Percentiles rank a stretch among this genome's conserved stretches.
phyloP scores from a whole-genome alignment of 2,329 filamentous ascomycete species.

The Didymella glomerata region DNA sequence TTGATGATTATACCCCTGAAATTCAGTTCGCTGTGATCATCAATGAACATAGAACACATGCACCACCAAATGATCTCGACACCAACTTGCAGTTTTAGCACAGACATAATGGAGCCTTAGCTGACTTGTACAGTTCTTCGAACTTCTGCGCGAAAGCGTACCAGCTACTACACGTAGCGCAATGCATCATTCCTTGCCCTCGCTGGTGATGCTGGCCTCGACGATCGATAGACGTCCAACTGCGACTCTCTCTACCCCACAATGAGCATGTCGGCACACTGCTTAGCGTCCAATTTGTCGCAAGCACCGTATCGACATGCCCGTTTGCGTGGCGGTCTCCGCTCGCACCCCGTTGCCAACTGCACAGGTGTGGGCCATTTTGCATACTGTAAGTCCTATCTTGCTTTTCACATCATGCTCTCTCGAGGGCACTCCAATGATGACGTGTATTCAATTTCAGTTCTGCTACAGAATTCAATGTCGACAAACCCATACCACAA shows the following conservation, averaged over 20 bases:
- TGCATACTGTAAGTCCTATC: conserved; percentile 26
- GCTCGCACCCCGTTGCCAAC: neutral
- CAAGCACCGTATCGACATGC: neutral
- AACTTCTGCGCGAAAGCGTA: neutral
- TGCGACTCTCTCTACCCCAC: neutral
- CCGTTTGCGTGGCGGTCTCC: neutral
- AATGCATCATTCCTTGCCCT: neutral
- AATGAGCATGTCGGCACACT: neutral
- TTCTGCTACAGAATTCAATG: conserved; percentile 70
- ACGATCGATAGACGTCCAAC: neutral
- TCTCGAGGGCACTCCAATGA: conserved; percentile 37
- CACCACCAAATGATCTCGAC: conserved; percentile 64
- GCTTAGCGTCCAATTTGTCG: neutral
- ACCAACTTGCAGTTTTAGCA: conserved; percentile 17
- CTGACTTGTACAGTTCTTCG: conserved; percentile 28
- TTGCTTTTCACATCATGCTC: conserved; percentile 2
- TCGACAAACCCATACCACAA: conserved; percentile 64
- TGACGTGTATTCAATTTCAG: conserved; percentile 60
- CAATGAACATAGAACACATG: conserved; percentile 68
- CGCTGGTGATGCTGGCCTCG: neutral
- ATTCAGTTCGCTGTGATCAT: conserved; percentile 62
- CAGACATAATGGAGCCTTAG: conserved; percentile 10
- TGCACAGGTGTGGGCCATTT: conserved; percentile 4
- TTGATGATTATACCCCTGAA: conserved; percentile 62
- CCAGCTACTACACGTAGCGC: neutral